These are phyloP conservation scores for Aspergillus pseudoviridinutans DNA, from an alignment of 2,329 filamentous ascomycete genomes.

Conservation along the genomic window DNA sequence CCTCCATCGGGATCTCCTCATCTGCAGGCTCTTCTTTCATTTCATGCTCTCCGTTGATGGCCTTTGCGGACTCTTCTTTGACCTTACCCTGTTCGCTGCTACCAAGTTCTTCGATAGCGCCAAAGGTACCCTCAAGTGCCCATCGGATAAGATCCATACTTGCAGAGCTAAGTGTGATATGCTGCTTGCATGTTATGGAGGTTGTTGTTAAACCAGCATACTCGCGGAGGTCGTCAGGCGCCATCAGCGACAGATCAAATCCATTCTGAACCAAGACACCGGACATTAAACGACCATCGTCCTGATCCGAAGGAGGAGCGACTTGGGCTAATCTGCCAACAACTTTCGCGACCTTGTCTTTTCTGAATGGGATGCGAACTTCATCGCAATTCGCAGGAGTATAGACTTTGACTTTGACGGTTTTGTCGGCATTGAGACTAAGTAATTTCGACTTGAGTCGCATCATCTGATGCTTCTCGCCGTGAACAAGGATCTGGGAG, in stretches of 20 bases:
- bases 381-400: conserved; percentile 94
- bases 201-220: conserved; percentile 97
- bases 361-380: conserved; percentile 88
- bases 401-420: conserved; percentile 82
- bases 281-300: conserved; percentile 63
- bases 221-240: conserved; percentile 89
- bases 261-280: conserved; percentile 96
- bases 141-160: conserved; percentile 88
- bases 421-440: conserved; percentile 80
- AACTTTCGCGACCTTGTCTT: conserved; percentile 92
- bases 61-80: conserved; percentile 20
- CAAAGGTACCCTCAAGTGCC: conserved; percentile 93
- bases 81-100: conserved; percentile 12
- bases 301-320: conserved; percentile 56
- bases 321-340: conserved; percentile 88
- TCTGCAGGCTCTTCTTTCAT: conserved; percentile 40
- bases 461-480: conserved; percentile 98
- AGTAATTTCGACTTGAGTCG: conserved; percentile 90
- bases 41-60: conserved; percentile 34
- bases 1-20: conserved; percentile 40
- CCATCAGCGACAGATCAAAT: conserved; percentile 96
- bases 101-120: conserved; percentile 63
- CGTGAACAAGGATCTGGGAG: conserved; percentile 83
- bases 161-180: conserved; percentile 79
- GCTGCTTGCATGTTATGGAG: conserved; percentile 87